Conservation (phyloP, 441 rosid genomes). For the Gossypium lobatum region DNA sequence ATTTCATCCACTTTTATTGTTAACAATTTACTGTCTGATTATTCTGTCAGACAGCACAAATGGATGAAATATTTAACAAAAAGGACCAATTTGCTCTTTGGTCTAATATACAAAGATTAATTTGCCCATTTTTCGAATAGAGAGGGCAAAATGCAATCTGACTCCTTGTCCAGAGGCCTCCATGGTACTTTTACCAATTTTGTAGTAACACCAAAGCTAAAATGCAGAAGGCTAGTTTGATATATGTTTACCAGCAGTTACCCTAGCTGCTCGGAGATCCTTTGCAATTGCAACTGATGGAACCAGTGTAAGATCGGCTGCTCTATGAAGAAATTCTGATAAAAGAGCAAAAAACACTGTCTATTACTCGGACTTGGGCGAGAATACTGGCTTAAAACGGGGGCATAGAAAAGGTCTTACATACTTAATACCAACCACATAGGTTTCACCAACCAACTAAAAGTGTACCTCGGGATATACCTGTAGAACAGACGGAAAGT, state of each 20-base stretch:
- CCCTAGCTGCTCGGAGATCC: conserved; percentile 80
- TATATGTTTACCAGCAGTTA: conserved; percentile 71
- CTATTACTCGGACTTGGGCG: conserved; percentile 9
- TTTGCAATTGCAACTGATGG: conserved; percentile 85
- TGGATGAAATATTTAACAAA: no score
- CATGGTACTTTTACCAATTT: no score
- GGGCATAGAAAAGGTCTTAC: not conserved
- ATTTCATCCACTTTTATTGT: no score
- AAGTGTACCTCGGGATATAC: conserved; percentile 93
- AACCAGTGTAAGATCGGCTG: conserved; percentile 94
- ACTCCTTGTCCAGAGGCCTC: no score
- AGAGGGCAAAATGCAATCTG: no score
- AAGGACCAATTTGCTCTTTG: no score
- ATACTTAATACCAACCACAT: conserved; percentile 93
- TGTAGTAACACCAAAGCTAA: not conserved
- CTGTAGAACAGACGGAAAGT: conserved; percentile 35
- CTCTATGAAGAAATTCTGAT: conserved; percentile 92
- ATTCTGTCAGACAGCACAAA: no score
- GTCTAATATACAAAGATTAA: no score
- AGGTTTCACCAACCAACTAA: conserved; percentile 96
- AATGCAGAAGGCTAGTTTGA: not conserved
- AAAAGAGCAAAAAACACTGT: conserved; percentile 4
- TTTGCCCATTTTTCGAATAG: no score
- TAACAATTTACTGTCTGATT: no score
- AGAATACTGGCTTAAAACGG: not conserved